A percentile compares a stretch with the other conserved stretches of the same genome.
phyloP scores from a whole-genome alignment of 129 eudicot genomes.

The Ambrosia trifida region DNA sequence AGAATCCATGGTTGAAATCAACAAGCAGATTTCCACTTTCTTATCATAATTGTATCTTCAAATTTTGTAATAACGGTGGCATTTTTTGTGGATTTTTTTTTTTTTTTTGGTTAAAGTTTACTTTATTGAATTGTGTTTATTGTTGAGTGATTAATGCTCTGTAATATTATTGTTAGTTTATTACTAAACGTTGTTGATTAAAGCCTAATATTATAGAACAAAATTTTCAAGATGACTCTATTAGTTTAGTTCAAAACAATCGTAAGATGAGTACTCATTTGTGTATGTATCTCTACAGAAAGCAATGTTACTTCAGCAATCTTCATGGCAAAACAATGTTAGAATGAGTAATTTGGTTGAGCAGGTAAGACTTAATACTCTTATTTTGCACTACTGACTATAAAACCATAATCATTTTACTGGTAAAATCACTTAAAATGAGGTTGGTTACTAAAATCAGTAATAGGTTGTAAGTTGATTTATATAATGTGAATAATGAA shows the following conservation, averaged over 20 bases:
- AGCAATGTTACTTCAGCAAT: constrained; percentile 88
- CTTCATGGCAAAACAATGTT: constrained; percentile 96
- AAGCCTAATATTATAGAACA: not conserved
- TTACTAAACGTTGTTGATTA: not conserved
- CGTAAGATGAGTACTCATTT: constrained; percentile 15
- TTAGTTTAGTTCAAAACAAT: not conserved
- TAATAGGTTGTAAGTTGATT: not conserved
- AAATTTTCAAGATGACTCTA: not conserved
- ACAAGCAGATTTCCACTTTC: not conserved
- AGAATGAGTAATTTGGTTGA: constrained; percentile 91
- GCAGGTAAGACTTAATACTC: constrained; percentile 66
- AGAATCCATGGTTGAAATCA: not conserved
- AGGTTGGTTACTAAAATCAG: not conserved
- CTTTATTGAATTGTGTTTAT: constrained; percentile 10
- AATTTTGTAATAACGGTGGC: constrained; percentile 3
- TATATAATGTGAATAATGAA: not conserved
- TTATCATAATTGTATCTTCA: not conserved
- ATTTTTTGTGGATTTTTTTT: not conserved
- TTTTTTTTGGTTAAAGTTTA: constrained; percentile 1
- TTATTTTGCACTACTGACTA: not conserved
- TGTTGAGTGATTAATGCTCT: not conserved
- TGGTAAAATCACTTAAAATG: not conserved
- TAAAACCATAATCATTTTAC: not conserved
- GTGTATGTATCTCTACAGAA: constrained; percentile 52
- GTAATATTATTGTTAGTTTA: not conserved